These are phyloP conservation scores for Cornus kousa DNA, from an alignment of 148 eudicot genomes.

Conservation along the genomic window DNA sequence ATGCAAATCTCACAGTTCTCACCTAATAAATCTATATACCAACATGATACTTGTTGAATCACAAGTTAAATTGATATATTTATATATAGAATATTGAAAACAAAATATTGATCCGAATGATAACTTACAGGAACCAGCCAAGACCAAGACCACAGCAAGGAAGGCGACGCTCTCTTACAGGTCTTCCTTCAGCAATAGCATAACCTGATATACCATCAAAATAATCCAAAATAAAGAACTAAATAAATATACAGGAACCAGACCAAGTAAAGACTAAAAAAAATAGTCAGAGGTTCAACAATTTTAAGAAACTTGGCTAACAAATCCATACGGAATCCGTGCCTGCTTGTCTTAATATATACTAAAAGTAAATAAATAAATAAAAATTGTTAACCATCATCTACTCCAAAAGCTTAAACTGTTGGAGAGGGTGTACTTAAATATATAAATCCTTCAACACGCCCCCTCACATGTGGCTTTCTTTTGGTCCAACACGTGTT, in stretches of 20 bases:
- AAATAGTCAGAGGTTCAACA: background rate
- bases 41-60: background rate
- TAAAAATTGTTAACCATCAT: too few relatives aligned
- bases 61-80: background rate
- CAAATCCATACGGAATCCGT: background rate
- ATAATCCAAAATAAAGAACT: background rate
- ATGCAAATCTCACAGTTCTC: conserved; percentile 1
- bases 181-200: conserved; percentile 80
- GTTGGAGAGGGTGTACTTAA: too few relatives aligned
- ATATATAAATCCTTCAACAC: too few relatives aligned
- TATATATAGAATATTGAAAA: background rate
- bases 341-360: background rate
- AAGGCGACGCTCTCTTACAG: conserved; percentile 61
- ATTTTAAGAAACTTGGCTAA: background rate
- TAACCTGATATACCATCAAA: conserved; percentile 44
- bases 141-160: conserved; percentile 85
- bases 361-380: background rate
- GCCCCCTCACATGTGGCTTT: too few relatives aligned
- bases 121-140: conserved; percentile 86
- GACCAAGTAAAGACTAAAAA: background rate
- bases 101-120: background rate
- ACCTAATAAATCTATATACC: conserved; percentile 3
- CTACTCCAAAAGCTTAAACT: too few relatives aligned
- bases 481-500: too few relatives aligned
- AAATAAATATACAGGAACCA: too few relatives aligned